Conservation (phyloP, 1,284 basidiomycete species). For the Apiotrichum siamense region DNA sequence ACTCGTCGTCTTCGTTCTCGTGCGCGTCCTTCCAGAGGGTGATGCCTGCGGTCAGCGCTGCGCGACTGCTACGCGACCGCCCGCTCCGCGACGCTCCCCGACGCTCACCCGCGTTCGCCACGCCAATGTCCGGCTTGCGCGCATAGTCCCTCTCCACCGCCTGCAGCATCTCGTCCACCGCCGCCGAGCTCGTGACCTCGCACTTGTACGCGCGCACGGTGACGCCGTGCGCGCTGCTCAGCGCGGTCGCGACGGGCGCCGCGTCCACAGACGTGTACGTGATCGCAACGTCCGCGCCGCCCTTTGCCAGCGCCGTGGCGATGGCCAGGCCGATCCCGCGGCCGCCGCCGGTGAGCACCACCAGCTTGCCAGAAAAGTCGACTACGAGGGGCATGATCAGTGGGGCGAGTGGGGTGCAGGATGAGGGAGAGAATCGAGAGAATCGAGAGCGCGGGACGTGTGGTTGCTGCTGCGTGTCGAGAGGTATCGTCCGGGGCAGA, state of each 20-base stretch:
- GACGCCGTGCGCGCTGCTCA: constrained; percentile 12
- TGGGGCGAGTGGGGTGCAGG: no score
- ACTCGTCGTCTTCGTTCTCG: constrained; percentile 40
- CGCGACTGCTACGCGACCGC: not conserved
- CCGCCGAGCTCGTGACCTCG: constrained; percentile 24
- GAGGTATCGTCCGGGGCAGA: no score
- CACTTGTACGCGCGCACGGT: constrained; percentile 31
- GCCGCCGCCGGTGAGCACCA: constrained; percentile 32
- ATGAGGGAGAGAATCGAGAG: no score
- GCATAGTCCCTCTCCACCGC: constrained; percentile 3
- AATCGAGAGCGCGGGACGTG: no score
- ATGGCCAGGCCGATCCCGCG: constrained; percentile 33
- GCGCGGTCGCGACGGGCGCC: not conserved
- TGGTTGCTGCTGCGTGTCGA: no score
- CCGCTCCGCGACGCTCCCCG: no score
- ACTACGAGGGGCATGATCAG: constrained; percentile 12
- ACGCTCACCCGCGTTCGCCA: constrained; percentile 8
- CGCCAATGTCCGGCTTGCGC: not conserved
- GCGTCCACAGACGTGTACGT: constrained; percentile 42
- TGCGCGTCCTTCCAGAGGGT: constrained; percentile 38
- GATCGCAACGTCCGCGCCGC: constrained; percentile 38
- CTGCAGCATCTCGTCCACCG: constrained; percentile 24
- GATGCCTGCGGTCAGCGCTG: constrained; percentile 21
- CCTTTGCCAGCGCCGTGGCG: constrained; percentile 28
- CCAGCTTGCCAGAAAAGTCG: constrained; percentile 31